Base-by-base conservation (phyloP, 805 yeast genomes). In the Clavispora asparagi region DNA sequence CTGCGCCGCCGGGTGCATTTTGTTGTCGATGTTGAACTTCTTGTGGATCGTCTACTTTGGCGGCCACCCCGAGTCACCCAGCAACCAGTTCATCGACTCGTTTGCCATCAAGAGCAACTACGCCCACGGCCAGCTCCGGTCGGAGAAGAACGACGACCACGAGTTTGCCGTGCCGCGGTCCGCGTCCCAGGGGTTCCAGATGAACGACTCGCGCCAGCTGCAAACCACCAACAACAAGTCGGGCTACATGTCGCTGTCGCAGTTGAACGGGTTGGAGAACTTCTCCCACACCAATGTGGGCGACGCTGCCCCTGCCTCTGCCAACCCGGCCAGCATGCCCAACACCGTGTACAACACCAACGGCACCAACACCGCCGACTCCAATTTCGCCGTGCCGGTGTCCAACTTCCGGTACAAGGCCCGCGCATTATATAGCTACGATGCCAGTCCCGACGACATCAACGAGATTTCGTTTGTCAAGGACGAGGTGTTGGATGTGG, bases 41-140 rank as follows among this genome's bases (percentile, higher is more conserved):
- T 68, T 87, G 49, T 94, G 97, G 96, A 73, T 92, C 39, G 72
- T 89, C 49, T 91, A 89, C 66, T 87, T 85, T 62, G 98, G 98
- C 27, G 85, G 95, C 23, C 92, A 92, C 50, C 87, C 87, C 44
- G 87, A 87, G 43, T 83, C 95, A n/a, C 92, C 96, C 30, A 72
- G 87, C 9, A 89, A 87, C 61, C 82, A 85, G 58, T 87, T 83
- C 71, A 78, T 92, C 45, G 96, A 89, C 70, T 85, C 94, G 3
- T 89, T 85, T 57, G 82, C 92, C 0, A 67, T 83, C 45, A 79
- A 70, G 56, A 73, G 78, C 40, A 65, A 55, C 50, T 69, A 59
- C 48, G 52, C 58, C 23, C 73, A 68, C 46, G 70, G 65, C 28
- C 73, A 70, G 47, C 61, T 70, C 41, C 60, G 52, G 51, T 46